phyloP scores from a whole-genome alignment of 495 filamentous ascomycete species.

The Xylaria telfairii region DNA sequence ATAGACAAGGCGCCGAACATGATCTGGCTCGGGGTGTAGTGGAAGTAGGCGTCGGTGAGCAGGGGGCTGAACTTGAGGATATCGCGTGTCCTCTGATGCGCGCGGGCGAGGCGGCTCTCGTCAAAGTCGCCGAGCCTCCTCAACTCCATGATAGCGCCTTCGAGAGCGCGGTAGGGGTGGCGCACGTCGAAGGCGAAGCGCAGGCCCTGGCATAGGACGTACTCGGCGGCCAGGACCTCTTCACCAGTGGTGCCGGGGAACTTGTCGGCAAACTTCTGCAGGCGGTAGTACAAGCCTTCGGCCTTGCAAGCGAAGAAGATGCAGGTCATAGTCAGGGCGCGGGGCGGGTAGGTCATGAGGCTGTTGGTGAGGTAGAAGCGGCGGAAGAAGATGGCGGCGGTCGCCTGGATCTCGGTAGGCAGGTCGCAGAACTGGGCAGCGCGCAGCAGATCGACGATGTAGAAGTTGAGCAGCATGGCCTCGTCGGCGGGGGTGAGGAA shows the following conservation, averaged over 20 bases:
- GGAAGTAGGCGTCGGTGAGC: constrained; percentile 92
- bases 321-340: constrained; percentile 81
- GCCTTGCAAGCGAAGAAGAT: constrained; percentile 93
- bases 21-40: constrained; percentile 94
- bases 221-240: constrained; percentile 86
- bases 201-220: constrained; percentile 88
- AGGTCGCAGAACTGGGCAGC: constrained; percentile 78
- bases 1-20: constrained; percentile 80
- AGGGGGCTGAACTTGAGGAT: constrained; percentile 79
- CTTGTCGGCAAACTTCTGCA: constrained; percentile 63
- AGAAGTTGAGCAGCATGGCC: constrained; percentile 77
- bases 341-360: constrained; percentile 91
- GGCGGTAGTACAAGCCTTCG: constrained; percentile 78
- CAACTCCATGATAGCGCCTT: constrained; percentile 86
- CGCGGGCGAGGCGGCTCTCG: constrained; percentile 63
- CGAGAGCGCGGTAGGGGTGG: constrained; percentile 87
- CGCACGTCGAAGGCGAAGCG: constrained; percentile 91
- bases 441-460: constrained; percentile 74
- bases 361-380: constrained; percentile 96
- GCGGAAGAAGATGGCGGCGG: constrained; percentile 87
- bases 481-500: constrained; percentile 85
- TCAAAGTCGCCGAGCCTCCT: constrained; percentile 54
- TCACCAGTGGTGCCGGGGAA: constrained; percentile 72
- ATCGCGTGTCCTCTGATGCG: constrained; percentile 72
- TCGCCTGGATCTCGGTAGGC: constrained; percentile 83